Evolutionary conservation across 352 stramenopile species (phyloP), one percentile per base, ranked within the genome.

Genomic region (Peronospora destructor): DNA sequence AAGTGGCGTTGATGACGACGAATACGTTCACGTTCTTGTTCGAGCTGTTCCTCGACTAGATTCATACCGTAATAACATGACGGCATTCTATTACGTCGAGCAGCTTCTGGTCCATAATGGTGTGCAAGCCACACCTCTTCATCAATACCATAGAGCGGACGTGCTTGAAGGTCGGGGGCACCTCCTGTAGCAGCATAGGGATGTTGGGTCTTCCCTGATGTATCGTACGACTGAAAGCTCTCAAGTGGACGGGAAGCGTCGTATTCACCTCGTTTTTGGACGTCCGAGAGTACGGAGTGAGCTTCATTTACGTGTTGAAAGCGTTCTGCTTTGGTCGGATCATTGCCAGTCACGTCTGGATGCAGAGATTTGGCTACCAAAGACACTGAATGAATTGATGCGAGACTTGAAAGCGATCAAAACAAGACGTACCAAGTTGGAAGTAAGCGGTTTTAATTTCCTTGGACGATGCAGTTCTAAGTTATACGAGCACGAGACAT

Each of bases 381-480:
- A 40, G 6, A 52, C n/a, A n/a, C n/a, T n/a, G n/a, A n/a, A n/a
- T n/a, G 0, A 45, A 7, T 11, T 26, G 13, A 17, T 12, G 19
- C 5, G 29, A 34, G 30, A 11, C 14, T 11, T 9, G n/a, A 28
- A 0, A 32, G 10, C 19, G 30, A 26, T 26, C n/a, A 16, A 32
- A 25, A 10, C 12, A n/a, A 14, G 3, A 37, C 34, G 35, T 26
- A 91, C 80, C 81, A 6, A 91, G 68, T 49, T 64, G 59, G n/a
- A 91, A 71, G 59, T 91, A 93, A 14, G 83, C 83, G 13, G 60
- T 45, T 45, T 91, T 93, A 56, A 93, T 90, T 55, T 90, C 80
- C 51, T 85, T 90, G 14, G 49, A 51, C 0, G 67, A 76, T 19
- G 80, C 76, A 16, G 60, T 71, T 56, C 77, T 87, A 25, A 37